Percentiles rank a stretch among this genome's conserved stretches.
Evolutionary conservation across 2,329 filamentous ascomycete species (phyloP).

Genomic region (Arthrobotrys conoides): DNA sequence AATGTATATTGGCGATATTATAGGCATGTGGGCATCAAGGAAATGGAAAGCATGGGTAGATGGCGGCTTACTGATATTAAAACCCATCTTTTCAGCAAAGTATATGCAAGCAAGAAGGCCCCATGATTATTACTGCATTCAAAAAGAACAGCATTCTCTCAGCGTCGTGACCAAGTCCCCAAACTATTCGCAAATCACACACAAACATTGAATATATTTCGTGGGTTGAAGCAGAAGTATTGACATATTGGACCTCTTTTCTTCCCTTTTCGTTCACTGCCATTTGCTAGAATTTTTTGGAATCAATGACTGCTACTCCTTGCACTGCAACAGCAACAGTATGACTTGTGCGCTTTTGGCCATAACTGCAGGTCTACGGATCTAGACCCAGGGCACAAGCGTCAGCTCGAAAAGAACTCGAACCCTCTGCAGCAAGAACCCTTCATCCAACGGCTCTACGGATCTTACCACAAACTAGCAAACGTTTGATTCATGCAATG

Average conservation of each 20-base stretch:
- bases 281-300: background rate
- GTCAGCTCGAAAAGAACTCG: background rate
- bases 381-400: conserved; percentile 28
- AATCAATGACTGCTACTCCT: background rate
- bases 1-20: conserved; percentile 33
- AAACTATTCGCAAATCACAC: too few species aligned
- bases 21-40: conserved; percentile 34
- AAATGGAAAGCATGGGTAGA: background rate
- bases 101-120: too few species aligned
- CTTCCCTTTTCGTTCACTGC: background rate
- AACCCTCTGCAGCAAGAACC: background rate
- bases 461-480: conserved; percentile 3
- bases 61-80: conserved; percentile 8
- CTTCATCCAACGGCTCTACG: background rate
- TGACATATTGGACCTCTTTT: background rate
- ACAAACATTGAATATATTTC: too few species aligned
- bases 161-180: too few species aligned
- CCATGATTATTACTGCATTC: background rate
- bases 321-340: background rate
- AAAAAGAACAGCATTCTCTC: background rate
- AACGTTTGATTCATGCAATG: conserved; percentile 27
- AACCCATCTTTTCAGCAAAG: background rate
- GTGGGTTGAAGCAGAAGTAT: background rate
- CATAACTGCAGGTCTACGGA: conserved; percentile 29
- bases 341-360: conserved; percentile 56